Conservation (phyloP, 2,329 filamentous ascomycete genomes). For the Ophiostoma montium region DNA sequence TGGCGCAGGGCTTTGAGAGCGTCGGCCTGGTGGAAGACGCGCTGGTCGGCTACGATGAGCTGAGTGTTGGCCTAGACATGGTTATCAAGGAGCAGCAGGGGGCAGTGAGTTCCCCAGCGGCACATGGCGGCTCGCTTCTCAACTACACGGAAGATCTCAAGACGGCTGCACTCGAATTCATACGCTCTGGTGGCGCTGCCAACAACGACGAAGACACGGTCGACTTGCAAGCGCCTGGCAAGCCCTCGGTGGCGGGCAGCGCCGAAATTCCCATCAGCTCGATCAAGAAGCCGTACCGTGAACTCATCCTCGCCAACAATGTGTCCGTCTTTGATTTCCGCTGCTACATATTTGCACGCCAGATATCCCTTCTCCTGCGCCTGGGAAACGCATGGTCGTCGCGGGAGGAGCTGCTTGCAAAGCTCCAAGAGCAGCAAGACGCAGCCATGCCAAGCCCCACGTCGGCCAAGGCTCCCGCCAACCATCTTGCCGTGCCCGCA, state of each 20-base stretch:
- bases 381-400: constrained; percentile 62
- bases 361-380: constrained; percentile 67
- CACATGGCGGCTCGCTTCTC: constrained; percentile 60
- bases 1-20: constrained; percentile 88
- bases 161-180: constrained; percentile 37
- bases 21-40: constrained; percentile 94
- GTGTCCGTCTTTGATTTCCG: constrained; percentile 94
- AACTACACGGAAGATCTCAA: constrained; percentile 61
- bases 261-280: constrained; percentile 43
- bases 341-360: constrained; percentile 83
- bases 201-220: constrained; percentile 30
- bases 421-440: constrained; percentile 48
- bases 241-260: neutral
- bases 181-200: constrained; percentile 21
- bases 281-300: constrained; percentile 68
- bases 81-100: constrained; percentile 57
- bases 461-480: neutral
- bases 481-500: constrained; percentile 24
- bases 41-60: constrained; percentile 84
- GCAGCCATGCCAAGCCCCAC: constrained; percentile 34
- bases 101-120: constrained; percentile 40
- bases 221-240: constrained; percentile 30
- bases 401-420: constrained; percentile 45
- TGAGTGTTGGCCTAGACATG: constrained; percentile 73
- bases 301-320: constrained; percentile 84